Percentiles rank a stretch among this genome's conserved stretches.
phyloP scores from a whole-genome alignment of 345 rosid genomes.

The Barbarea vulgaris region DNA sequence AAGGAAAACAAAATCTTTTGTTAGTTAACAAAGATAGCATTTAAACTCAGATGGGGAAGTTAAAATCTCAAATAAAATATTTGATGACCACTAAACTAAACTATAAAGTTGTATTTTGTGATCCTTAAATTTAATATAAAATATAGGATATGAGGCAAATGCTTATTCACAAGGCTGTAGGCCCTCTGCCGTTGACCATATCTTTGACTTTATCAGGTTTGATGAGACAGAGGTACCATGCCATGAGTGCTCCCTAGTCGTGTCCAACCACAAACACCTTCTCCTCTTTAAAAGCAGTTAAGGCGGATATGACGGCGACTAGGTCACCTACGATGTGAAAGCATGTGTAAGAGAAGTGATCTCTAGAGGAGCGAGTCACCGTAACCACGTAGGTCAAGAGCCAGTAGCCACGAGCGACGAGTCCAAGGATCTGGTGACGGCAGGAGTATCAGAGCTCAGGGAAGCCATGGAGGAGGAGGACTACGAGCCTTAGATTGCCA shows the following conservation, averaged over 20 bases:
- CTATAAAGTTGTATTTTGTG: too few species aligned
- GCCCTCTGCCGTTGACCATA: slow-evolving; percentile 11
- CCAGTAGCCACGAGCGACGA: slow-evolving; percentile 37
- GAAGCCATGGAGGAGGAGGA: slow-evolving; percentile 42
- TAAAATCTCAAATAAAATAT: too few species aligned
- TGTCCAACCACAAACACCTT: slow-evolving; percentile 47
- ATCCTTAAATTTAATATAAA: too few species aligned
- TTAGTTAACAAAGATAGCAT: too few species aligned
- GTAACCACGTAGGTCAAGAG: slow-evolving; percentile 45
- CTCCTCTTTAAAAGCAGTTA: slow-evolving; percentile 8
- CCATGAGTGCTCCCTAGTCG: slow-evolving; percentile 42
- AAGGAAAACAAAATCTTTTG: too few species aligned
- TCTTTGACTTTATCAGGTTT: slow-evolving; percentile 42
- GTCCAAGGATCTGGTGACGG: slow-evolving; percentile 42
- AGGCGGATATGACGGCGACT: slow-evolving; percentile 11
- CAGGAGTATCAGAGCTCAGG: slow-evolving; percentile 46
- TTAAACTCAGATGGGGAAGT: too few species aligned
- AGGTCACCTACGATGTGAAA: slow-evolving; percentile 37
- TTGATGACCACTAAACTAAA: too few species aligned
- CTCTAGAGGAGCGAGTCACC: slow-evolving; percentile 31
- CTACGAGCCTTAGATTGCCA: slow-evolving; percentile 59
- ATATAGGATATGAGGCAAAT: too few species aligned
- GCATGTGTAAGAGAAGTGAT: slow-evolving; percentile 37
- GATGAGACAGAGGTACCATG: slow-evolving; percentile 41
- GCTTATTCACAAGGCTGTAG: too few species aligned